Conservation (phyloP, 768 basidiomycete genomes). For the Tylopilus felleus region DNA sequence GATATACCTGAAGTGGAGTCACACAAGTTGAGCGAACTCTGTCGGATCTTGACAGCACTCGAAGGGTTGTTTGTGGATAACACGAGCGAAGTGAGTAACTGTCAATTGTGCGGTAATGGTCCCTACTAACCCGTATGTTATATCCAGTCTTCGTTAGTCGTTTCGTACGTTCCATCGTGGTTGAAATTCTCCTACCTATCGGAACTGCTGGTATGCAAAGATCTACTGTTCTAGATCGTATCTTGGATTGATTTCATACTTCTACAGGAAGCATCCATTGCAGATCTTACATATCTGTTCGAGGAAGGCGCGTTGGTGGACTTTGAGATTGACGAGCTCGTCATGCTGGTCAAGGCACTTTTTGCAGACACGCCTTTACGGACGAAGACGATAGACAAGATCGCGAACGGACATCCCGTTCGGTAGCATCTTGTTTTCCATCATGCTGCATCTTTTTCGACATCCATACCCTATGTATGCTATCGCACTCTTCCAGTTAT, state of each 20-base stretch:
- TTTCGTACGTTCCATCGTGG: slow-evolving; percentile 89
- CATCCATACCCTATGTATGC: neutral
- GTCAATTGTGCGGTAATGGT: neutral
- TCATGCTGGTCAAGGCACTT: slow-evolving; percentile 75
- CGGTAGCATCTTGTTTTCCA: slow-evolving; percentile 8
- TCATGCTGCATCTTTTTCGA: slow-evolving; percentile 2
- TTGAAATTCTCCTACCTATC: slow-evolving; percentile 93
- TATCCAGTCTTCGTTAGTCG: slow-evolving; percentile 65
- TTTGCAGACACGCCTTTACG: slow-evolving; percentile 86
- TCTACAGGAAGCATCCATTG: slow-evolving; percentile 82
- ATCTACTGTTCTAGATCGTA: neutral
- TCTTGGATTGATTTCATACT: neutral
- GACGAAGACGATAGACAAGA: slow-evolving; percentile 75
- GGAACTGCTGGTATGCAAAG: slow-evolving; percentile 72
- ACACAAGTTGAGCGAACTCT: slow-evolving; percentile 76
- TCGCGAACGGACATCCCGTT: slow-evolving; percentile 58
- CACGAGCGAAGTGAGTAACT: slow-evolving; percentile 47
- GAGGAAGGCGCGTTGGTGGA: slow-evolving; percentile 89
- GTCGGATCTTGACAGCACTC: slow-evolving; percentile 70
- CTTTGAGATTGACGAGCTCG: slow-evolving; percentile 81
- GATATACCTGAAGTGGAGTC: slow-evolving; percentile 92
- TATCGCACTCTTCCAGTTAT: slow-evolving; percentile 4
- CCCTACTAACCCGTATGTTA: neutral
- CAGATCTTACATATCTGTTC: slow-evolving; percentile 88
- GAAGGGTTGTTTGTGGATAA: slow-evolving; percentile 79